Conservation (phyloP, 1,284 basidiomycete species). For the Boletus sp. region DNA sequence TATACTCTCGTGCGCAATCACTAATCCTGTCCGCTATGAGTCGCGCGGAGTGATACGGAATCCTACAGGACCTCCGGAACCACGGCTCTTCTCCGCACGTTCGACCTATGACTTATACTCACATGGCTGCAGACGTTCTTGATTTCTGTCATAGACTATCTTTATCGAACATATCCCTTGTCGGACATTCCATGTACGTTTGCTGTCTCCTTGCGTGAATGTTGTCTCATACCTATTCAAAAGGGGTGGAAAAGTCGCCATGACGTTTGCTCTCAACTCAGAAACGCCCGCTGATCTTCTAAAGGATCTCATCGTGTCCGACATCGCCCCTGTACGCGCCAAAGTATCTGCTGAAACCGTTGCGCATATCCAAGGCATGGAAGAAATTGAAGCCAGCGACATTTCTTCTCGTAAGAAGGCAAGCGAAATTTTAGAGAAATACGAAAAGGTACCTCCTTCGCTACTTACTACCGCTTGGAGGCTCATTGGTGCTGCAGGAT, state of each 20-base stretch:
- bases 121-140: conserved; percentile 72
- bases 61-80: conserved; percentile 73
- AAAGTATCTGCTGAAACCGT: conserved; percentile 62
- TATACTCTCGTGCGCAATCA: conserved; percentile 59
- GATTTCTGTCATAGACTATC: conserved; percentile 52
- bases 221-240: conserved; percentile 6
- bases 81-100: conserved; percentile 77
- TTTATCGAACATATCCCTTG: conserved; percentile 59
- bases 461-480: neutral
- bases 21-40: neutral
- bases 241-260: conserved; percentile 87
- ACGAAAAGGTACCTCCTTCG: conserved; percentile 49
- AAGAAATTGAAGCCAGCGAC: conserved; percentile 53
- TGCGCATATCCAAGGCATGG: conserved; percentile 68
- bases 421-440: conserved; percentile 54
- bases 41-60: conserved; percentile 1
- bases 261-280: conserved; percentile 68
- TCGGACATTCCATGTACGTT: conserved; percentile 83
- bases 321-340: conserved; percentile 72
- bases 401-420: conserved; percentile 63
- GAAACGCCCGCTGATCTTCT: conserved; percentile 47
- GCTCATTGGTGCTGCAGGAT: conserved; percentile 45
- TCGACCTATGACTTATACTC: conserved; percentile 63
- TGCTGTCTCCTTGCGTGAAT: neutral
- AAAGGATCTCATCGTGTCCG: conserved; percentile 69